Percentiles rank a stretch among this genome's conserved stretches.
phyloP scores from a whole-genome alignment of 2,329 filamentous ascomycete species.

The Pyrenochaeta sp. region DNA sequence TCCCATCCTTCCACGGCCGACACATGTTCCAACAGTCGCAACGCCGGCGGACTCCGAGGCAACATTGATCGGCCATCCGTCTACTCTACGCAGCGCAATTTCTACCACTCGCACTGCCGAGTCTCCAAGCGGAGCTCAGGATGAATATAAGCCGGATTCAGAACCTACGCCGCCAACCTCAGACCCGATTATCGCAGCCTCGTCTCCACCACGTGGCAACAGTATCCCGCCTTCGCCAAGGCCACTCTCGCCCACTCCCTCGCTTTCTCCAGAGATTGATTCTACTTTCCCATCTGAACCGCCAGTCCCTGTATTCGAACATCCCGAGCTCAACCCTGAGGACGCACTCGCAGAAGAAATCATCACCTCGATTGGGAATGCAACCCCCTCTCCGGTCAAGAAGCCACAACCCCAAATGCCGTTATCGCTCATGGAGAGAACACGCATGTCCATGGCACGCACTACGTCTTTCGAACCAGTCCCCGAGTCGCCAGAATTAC shows the following conservation, averaged over 20 bases:
- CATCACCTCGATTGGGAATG: constrained; percentile 49
- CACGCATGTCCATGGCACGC: constrained; percentile 57
- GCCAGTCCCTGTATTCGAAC: constrained; percentile 25
- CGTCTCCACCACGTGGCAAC: constrained; percentile 5
- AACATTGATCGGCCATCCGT: constrained; percentile 34
- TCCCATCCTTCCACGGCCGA: constrained; percentile 17
- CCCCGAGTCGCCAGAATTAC: constrained; percentile 30
- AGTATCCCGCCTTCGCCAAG: constrained; percentile 6
- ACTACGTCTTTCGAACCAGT: constrained; percentile 37
- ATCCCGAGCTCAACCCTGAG: constrained; percentile 30
- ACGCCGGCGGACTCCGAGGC: constrained; percentile 40
- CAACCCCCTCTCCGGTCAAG: constrained; percentile 53
- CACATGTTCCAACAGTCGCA: constrained; percentile 9
- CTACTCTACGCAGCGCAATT: constrained; percentile 19
- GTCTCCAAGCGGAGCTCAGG: constrained; percentile 7
- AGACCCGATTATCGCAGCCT: constrained; percentile 10
- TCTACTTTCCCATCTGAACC: constrained; percentile 27
- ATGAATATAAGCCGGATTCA: constrained; percentile 2
- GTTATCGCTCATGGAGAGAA: constrained; percentile 56
- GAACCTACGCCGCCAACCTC: constrained; percentile 16
- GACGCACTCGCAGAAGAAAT: constrained; percentile 51
- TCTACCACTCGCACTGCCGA: constrained; percentile 6
- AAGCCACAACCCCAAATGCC: constrained; percentile 50
- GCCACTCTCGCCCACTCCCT: background rate
- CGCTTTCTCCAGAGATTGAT: constrained; percentile 22